Evolutionary conservation across 352 stramenopile species (phyloP).

Genomic region (Phytophthora pluvialis): DNA sequence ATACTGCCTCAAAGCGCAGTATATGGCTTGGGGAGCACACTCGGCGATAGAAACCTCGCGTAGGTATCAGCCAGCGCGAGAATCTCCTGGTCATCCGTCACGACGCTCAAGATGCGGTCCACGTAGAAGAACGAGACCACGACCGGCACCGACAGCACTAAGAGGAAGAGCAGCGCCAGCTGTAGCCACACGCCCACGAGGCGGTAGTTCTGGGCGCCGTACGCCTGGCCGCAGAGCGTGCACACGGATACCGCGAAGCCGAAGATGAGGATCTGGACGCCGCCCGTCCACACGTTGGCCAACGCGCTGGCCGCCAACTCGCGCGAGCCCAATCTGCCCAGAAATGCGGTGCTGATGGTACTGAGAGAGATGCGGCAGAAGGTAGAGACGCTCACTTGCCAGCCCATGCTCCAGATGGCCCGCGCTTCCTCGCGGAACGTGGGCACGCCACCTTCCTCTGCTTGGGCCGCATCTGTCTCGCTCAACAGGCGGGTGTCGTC

Average conservation of each 20-base stretch:
- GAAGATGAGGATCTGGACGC: slow-evolving; percentile 83
- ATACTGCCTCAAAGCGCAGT: slow-evolving; percentile 80
- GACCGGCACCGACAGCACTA: slow-evolving; percentile 72
- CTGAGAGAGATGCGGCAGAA: slow-evolving; percentile 83
- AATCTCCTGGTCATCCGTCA: slow-evolving; percentile 71
- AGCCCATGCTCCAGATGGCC: slow-evolving; percentile 85
- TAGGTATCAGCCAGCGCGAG: slow-evolving; percentile 71
- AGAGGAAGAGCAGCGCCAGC: slow-evolving; percentile 72
- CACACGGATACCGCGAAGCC: slow-evolving; percentile 81
- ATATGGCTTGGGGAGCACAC: slow-evolving; percentile 76
- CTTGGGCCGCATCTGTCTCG: not conserved
- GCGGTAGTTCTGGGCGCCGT: slow-evolving; percentile 78
- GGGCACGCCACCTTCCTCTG: slow-evolving; percentile 25
- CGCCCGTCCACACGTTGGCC: slow-evolving; percentile 81
- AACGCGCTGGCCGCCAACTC: slow-evolving; percentile 77
- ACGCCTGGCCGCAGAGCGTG: slow-evolving; percentile 82
- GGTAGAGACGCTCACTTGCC: slow-evolving; percentile 83
- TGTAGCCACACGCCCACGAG: slow-evolving; percentile 85
- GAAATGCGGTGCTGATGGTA: slow-evolving; percentile 82
- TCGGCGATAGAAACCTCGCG: slow-evolving; percentile 60
- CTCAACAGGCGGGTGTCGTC: slow-evolving; percentile 18
- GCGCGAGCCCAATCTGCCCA: slow-evolving; percentile 76
- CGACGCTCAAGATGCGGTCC: slow-evolving; percentile 63
- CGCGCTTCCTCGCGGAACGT: slow-evolving; percentile 60
- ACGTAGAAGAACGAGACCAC: slow-evolving; percentile 88